phyloP scores from a whole-genome alignment of 106 monocot species.

The Dendrobium officinale region DNA sequence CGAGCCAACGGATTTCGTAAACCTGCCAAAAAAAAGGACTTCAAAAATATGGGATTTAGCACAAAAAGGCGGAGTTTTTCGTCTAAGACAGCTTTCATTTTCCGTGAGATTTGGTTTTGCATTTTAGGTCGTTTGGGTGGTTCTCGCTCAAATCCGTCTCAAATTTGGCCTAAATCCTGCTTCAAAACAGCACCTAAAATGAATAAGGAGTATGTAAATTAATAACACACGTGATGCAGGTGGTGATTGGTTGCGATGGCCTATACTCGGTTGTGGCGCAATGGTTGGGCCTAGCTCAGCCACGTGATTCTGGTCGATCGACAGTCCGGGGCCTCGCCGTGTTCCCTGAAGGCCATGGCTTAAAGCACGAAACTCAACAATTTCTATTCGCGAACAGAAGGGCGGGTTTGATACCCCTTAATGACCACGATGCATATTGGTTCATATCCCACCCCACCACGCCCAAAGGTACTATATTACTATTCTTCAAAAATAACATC shows the following conservation, averaged over 20 bases:
- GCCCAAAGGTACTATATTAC: neutral
- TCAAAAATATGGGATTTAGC: no score
- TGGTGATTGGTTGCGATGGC: constrained; percentile 67
- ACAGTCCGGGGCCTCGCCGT: constrained; percentile 32
- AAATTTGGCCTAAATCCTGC: no score
- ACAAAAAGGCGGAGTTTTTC: no score
- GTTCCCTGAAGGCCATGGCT: constrained; percentile 29
- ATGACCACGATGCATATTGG: constrained; percentile 57
- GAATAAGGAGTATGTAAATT: neutral
- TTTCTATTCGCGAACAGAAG: constrained; percentile 1
- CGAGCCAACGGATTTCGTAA: no score
- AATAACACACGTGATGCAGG: constrained; percentile 17
- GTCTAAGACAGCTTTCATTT: no score
- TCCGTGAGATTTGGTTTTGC: no score
- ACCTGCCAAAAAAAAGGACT: no score
- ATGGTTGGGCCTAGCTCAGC: constrained; percentile 46
- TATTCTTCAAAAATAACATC: neutral
- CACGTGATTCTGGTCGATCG: constrained; percentile 32
- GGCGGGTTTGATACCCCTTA: constrained; percentile 31
- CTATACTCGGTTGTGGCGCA: constrained; percentile 55
- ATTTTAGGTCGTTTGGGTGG: no score
- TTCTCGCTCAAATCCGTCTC: no score
- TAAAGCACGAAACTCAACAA: neutral
- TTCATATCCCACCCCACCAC: constrained; percentile 29
- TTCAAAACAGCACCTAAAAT: no score